These are phyloP conservation scores for Rosa rugosa DNA, from an alignment of 306 rosid species.

Conservation along the genomic window DNA sequence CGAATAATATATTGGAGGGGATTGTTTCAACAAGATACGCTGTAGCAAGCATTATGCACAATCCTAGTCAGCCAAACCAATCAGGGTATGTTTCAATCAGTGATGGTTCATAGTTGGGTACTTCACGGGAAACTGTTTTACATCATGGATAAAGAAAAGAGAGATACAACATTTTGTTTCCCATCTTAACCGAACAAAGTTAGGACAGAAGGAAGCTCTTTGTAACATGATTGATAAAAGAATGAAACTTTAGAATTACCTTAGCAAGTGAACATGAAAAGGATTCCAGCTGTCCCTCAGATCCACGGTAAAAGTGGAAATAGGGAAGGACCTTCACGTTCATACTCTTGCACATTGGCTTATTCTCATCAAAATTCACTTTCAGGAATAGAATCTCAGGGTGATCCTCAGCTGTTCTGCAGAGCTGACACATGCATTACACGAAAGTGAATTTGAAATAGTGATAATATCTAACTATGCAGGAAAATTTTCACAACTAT, in stretches of 20 bases:
- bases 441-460: slow-evolving; percentile 16
- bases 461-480: slow-evolving; percentile 10
- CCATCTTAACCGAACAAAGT: not conserved
- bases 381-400: slow-evolving; percentile 85
- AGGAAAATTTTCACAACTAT: not conserved
- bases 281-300: slow-evolving; percentile 86
- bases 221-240: not conserved
- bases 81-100: not conserved
- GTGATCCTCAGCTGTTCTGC: slow-evolving; percentile 93
- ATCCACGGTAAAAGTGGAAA: slow-evolving; percentile 97
- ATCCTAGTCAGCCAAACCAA: not conserved
- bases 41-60: not conserved
- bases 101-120: not conserved
- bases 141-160: not conserved
- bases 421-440: slow-evolving; percentile 63
- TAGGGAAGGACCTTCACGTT: slow-evolving; percentile 95
- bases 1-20: not conserved
- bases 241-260: slow-evolving; percentile 39
- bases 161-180: not conserved
- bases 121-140: not conserved
- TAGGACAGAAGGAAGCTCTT: not conserved
- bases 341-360: slow-evolving; percentile 95
- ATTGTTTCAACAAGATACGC: not conserved
- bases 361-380: slow-evolving; percentile 96
- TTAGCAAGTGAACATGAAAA: slow-evolving; percentile 98